Evolutionary conservation across 495 filamentous ascomycete species (phyloP), one percentile per base, ranked within the genome.

Genomic region (Xylaria longipes): DNA sequence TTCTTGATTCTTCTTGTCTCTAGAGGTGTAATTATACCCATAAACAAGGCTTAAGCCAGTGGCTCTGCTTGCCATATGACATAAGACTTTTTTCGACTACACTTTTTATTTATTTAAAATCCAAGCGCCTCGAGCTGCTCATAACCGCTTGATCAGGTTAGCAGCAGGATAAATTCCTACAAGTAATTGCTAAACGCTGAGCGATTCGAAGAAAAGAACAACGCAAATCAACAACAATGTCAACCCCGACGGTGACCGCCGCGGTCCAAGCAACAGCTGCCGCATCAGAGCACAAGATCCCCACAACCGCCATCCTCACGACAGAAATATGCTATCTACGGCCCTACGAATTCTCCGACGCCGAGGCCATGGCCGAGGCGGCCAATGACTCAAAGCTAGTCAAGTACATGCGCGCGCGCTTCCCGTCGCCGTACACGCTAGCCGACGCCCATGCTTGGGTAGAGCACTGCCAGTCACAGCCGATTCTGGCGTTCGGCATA

Each of bases 341-440:
- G 46, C 69, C 74, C 20, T 80, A 75, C 67, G 58, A 54, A 46
- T 33, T 60, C 0, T 67, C 74, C 22, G 84, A 86, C 71, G 78
- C 75, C 22, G 56, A 65, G 14, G 46, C 73, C 31, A 22, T 79
- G 22, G 71, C 76, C 14, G 58, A 25, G 2, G 76, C 70, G 0
- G 76, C 75, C 63, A 78, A 83, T 74, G 74, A 74, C 68, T 75
- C 72, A 33, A 73, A 77, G 57, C 71, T 84, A 11, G 69, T 74
- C 3, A 57, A 39, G n/a, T 78, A 77, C 77, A 80, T 85, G 79
- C 74, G 74, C 68, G 65, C 79, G 39, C 63, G 66, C 22, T 86
- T 82, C 54, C 79, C 80, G 3, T 65, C 65, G 22, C 84, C 83
- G 3, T 84, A 83, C 74, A 81, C 80, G 12, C 52, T 79, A 7